phyloP scores from a whole-genome alignment of 1,139 yeast species.

The Candida sp. region DNA sequence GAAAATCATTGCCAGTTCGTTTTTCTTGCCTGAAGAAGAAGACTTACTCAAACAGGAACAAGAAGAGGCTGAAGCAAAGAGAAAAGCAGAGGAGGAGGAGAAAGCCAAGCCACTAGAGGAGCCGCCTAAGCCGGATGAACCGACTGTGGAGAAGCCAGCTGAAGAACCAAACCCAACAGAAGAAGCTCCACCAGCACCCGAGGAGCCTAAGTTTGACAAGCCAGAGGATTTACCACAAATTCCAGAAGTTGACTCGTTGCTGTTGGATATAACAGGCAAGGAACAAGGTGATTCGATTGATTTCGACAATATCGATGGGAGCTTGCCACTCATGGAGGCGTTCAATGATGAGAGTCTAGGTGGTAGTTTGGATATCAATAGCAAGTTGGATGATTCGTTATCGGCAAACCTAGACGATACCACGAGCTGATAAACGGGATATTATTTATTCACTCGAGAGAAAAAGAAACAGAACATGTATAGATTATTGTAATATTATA shows the following conservation, averaged over 20 bases:
- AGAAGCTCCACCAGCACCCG: neutral
- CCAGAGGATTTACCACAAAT: slow-evolving; percentile 5
- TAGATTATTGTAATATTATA: neutral
- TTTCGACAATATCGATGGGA: slow-evolving; percentile 29
- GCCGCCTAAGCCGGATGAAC: neutral
- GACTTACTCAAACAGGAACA: slow-evolving; percentile 7
- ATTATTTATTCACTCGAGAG: neutral
- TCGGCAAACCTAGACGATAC: neutral
- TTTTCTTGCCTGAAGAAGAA: slow-evolving; percentile 38
- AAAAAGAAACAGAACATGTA: neutral
- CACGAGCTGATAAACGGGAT: neutral
- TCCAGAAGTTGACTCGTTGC: slow-evolving; percentile 23
- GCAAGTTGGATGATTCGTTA: neutral
- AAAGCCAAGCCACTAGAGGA: neutral
- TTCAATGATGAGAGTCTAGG: slow-evolving; percentile 18
- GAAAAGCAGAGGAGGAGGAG: slow-evolving; percentile 3
- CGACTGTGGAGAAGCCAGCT: neutral
- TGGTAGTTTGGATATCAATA: neutral
- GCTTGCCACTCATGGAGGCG: slow-evolving; percentile 44
- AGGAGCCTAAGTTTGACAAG: neutral
- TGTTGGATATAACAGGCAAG: slow-evolving; percentile 1
- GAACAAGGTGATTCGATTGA: neutral
- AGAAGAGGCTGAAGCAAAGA: neutral
- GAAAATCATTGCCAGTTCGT: slow-evolving; percentile 57
- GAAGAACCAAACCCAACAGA: neutral